Base-by-base conservation (phyloP, 306 rosid species). In the Fagus sylvatica region DNA sequence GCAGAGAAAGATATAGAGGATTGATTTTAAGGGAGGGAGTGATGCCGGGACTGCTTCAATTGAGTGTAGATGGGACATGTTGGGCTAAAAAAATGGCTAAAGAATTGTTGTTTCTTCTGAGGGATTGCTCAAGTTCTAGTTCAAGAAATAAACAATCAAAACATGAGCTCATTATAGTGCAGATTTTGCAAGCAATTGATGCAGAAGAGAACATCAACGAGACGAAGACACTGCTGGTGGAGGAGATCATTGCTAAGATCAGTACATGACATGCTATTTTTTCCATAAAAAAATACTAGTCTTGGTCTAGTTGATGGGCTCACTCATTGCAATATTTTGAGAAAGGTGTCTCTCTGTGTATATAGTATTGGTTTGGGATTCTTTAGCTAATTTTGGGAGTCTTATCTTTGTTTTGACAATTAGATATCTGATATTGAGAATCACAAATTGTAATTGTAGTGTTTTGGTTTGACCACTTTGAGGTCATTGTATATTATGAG, bases 201-300 rank as follows among this genome's bases (percentile, higher is more conserved):
- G 85, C 88, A 5, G 93, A 84, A 72, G 91, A 87, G 71, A 54
- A 64, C 68, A 84, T 89, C 51, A 22, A 22, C 28, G 84, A 72
- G 30, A 94, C 76, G 53, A 72, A 83, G 53, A 85, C 87, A 9
- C 78, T 85, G 70, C 68, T 88, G 83, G 91, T 91, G 28, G 94
- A 89, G 81, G 90, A 91, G 76, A 91, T 90, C 93, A 88, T 93
- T 74, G 91, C 96, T 19, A 93, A 88, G 82, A 90, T 93, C 71
- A 79, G 85, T 73, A 75, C 79, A 76, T 83, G 72, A 79, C 11
- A 39, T 69, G 16, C 39, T 56, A 30, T 30, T 59, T 10, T 60
- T 40, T 73, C 51, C 76, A 40, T n/a, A 39, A 2, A 59, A 11
- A 9, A 17, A 32, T 66, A 22, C 7, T 1, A 57, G 34, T 61